Base-by-base conservation (phyloP, 495 filamentous ascomycete species). In the Hyphodiscus hymeniophilus region DNA sequence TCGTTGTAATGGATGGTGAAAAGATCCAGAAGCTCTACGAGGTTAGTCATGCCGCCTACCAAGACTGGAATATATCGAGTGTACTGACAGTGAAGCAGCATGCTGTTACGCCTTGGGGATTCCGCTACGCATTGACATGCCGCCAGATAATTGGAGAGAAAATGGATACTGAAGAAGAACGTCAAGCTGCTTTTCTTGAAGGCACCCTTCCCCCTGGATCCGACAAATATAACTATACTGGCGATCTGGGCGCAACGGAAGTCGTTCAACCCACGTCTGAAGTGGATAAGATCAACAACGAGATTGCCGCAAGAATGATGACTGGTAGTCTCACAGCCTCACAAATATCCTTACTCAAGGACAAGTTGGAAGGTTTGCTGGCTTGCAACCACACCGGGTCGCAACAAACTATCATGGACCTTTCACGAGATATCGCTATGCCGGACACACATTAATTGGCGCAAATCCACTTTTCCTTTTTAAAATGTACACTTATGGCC, bases 1-100 rank as follows among this genome's bases (percentile, higher is more conserved):
- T 90, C 38, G 72, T 94, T 21, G 72, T 94, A 2, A 94, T 94
- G 89, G 77, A 87, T 56, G 89, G 88, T 0, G 66, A 66, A 0
- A 58, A 67, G 1, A 76, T 94, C 23, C 89, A 94, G 57, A 74
- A 75, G 51, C 71, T 74, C 24, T 91, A 80, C 50, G 85, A 89
- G 63, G 84, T 83, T 66, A 42, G 12, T n/a, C 23, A 21, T 24
- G 5, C 8, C 15, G 7, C 10, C 18, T 41, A 11, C 22, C 20
- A 18, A 40, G 10, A 5, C 4, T 11, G 16, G 10, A 18, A 21
- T 21, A n/a, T n/a, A n/a, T n/a, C n/a, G n/a, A n/a, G 38, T 40
- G 10, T 18, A n/a, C 13, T 16, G n/a, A 18, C 32, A 24, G 18
- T 38, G 15, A 31, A 10, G 12, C 40, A 87, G 84, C 85, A 90